Base-by-base conservation (phyloP, 2,329 filamentous ascomycete genomes). In the Sclerotiophoma versabilis region DNA sequence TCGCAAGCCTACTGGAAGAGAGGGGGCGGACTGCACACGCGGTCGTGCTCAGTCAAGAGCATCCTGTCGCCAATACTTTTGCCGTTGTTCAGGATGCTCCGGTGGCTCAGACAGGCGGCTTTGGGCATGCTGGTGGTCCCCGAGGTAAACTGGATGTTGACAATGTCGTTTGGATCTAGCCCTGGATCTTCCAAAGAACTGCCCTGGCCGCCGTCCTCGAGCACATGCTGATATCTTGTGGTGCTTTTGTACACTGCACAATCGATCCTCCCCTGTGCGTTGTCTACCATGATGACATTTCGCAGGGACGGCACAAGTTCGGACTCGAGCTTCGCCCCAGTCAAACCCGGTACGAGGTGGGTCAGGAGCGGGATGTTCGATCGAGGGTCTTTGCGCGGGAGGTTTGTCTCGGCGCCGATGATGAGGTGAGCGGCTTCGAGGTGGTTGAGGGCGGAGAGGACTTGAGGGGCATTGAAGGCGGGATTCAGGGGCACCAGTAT, bases 101-200 rank as follows among this genome's bases (percentile, higher is more conserved):
- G 83, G 76, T 98, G 93, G 0, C 85, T 88, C 26, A 99, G 83
- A 79, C 92, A 96, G 1, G 93, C 93, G 0, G 95, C 95, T 77
- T 98, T 98, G 19, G 93, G 93, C 68, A 84, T 81, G 0, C 90
- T 91, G 0, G 95, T 98, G 0, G 95, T 98, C n/a, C 93, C 95
- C 0, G 89, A 93, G 0, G 95, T 99, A 78, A 98, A 98, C 74
- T 98, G 93, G 60, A 98, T 96, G 71, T 97, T 98, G 62, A 96
- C 88, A 2, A 89, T 86, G 44, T 98, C 93, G 57, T 84, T 73
- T 0, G 86, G 80, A 14, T 79, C 62, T 1, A 88, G 79, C 0
- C 78, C 77, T 20, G 80, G 72, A 75, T 79, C 57, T 68, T 75
- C 65, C 76, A 90, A 50, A 57, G 74, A 54, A 41, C 52, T 57